phyloP scores from a whole-genome alignment of 768 basidiomycete species.

The Lenzites betulinus region DNA sequence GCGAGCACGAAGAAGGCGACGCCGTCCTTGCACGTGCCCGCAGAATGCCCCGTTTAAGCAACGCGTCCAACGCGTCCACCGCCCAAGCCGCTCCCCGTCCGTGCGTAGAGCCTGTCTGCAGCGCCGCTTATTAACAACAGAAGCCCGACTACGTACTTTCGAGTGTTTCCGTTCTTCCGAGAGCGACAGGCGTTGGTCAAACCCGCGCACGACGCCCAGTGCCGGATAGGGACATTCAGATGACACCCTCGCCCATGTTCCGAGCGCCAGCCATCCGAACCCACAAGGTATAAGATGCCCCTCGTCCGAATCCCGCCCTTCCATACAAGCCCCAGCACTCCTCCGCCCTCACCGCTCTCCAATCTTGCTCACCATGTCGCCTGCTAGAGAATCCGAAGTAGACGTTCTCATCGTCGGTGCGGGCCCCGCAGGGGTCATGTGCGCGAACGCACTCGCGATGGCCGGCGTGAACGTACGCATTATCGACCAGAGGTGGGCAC shows the following conservation, averaged over 20 bases:
- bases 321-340: background rate
- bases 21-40: too few relatives aligned
- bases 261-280: conserved; percentile 7
- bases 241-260: conserved; percentile 18
- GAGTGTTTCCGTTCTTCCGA: too few relatives aligned
- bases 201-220: background rate
- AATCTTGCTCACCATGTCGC: background rate
- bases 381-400: conserved; percentile 40
- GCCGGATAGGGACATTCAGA: conserved; percentile 21
- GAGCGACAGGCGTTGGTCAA: too few relatives aligned
- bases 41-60: too few relatives aligned
- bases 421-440: conserved; percentile 67
- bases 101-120: too few relatives aligned
- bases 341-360: background rate
- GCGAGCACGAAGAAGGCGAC: too few relatives aligned
- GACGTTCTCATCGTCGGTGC: conserved; percentile 68
- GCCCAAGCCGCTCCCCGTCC: too few relatives aligned
- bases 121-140: too few relatives aligned
- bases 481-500: conserved; percentile 56
- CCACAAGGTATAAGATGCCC: conserved; percentile 8
- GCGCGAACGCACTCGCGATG: conserved; percentile 58
- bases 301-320: background rate
- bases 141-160: too few relatives aligned
- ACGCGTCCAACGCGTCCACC: too few relatives aligned
- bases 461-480: conserved; percentile 62